Evolutionary conservation across 2,329 filamentous ascomycete species (phyloP).

Genomic region (Sodiomyces alkalinus): DNA sequence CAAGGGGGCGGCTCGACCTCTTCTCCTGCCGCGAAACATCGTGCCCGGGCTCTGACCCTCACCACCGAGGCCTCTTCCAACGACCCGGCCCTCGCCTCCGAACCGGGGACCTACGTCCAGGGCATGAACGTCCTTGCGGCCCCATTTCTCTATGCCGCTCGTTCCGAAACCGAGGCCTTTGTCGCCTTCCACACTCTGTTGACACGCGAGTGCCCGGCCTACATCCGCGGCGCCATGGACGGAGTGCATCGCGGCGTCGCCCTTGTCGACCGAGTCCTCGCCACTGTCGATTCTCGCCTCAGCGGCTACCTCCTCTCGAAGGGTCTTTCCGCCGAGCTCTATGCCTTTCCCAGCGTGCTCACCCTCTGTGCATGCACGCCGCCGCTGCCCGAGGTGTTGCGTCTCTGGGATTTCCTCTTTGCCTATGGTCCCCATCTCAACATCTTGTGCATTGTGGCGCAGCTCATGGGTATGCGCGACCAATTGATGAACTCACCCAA

Average conservation of each 20-base stretch:
- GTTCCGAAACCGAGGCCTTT: conserved; percentile 90
- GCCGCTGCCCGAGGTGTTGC: conserved; percentile 79
- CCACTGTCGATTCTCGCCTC: conserved; percentile 81
- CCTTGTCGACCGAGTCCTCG: conserved; percentile 80
- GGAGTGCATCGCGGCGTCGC: conserved; percentile 86
- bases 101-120: conserved; percentile 84
- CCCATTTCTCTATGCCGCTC: conserved; percentile 86
- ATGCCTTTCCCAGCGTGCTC: conserved; percentile 88
- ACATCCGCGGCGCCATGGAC: conserved; percentile 92
- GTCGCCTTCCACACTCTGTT: conserved; percentile 79
- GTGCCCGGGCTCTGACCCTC: conserved; percentile 41
- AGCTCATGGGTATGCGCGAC: conserved; percentile 76
- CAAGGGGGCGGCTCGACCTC: conserved; percentile 13
- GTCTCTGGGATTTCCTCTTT: conserved; percentile 94
- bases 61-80: conserved; percentile 50
- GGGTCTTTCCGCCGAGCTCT: conserved; percentile 82
- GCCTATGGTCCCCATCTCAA: conserved; percentile 92
- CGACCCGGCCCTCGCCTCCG: conserved; percentile 28
- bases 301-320: conserved; percentile 73
- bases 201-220: conserved; percentile 77
- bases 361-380: conserved; percentile 94
- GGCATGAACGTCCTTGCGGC: conserved; percentile 98
- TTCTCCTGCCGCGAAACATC: conserved; percentile 30
- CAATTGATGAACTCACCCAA: conserved; percentile 71
- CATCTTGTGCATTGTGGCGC: conserved; percentile 89